These are phyloP conservation scores for Alternaria brassicicola DNA, from an alignment of 2,329 filamentous ascomycete species.

Conservation along the genomic window DNA sequence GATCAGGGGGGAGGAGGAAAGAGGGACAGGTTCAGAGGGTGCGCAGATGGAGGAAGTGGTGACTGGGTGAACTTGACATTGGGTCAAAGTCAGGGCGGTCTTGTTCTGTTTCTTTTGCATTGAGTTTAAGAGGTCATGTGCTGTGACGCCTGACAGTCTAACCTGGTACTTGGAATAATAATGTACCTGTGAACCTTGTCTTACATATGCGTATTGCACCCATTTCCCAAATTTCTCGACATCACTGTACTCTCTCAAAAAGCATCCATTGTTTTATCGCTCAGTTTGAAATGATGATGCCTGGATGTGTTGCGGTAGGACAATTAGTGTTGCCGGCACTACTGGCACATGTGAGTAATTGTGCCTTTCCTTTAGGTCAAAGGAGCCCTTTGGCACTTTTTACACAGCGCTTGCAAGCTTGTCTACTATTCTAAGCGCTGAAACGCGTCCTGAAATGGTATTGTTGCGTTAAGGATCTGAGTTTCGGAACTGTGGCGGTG, in stretches of 20 bases:
- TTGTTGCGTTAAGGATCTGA: neutral
- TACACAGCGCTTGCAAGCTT: neutral
- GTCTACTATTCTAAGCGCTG: neutral
- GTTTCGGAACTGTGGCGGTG: constrained; percentile 5
- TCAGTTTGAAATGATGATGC: neutral
- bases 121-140: neutral
- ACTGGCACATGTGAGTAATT: neutral
- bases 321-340: neutral
- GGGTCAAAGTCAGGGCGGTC: neutral
- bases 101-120: neutral
- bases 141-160: neutral
- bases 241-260: neutral
- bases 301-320: neutral
- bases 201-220: too few species aligned
- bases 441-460: constrained; percentile 1
- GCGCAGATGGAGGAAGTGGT: neutral
- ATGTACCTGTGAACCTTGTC: neutral
- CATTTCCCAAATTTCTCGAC: too few species aligned
- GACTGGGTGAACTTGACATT: neutral
- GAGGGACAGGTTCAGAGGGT: neutral
- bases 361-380: neutral
- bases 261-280: neutral
- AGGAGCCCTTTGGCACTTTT: neutral
- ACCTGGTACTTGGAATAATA: neutral
- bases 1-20: neutral